Evolutionary conservation across 257 asterid genomes (phyloP).

Genomic region (Pogostemon cablin): DNA sequence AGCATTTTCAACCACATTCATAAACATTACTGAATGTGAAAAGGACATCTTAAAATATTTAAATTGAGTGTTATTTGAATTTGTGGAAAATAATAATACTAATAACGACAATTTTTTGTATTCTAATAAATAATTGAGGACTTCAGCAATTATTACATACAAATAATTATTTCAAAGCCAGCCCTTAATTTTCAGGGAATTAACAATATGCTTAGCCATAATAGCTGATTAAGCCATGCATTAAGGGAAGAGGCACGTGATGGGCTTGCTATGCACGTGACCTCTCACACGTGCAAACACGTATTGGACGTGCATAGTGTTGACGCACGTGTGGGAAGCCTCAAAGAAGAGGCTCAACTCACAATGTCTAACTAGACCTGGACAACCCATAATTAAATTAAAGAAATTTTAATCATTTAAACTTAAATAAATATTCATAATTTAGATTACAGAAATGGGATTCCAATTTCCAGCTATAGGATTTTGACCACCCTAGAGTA

Average conservation of each 20-base stretch:
- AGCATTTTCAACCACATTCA: too few species aligned
- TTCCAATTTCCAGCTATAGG: constrained; percentile 49
- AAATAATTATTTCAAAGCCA: background rate
- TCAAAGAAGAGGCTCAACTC: constrained; percentile 38
- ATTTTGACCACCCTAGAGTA: constrained; percentile 40
- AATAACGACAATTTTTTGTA: too few species aligned
- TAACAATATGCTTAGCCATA: background rate
- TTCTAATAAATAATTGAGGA: too few species aligned
- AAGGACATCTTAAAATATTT: too few species aligned
- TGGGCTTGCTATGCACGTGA: constrained; percentile 47
- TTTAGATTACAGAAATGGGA: constrained; percentile 27
- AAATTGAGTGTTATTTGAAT: too few species aligned
- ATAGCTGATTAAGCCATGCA: constrained; percentile 33
- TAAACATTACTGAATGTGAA: too few species aligned
- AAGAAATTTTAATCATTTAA: background rate
- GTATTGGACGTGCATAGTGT: constrained; percentile 43
- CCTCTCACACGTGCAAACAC: constrained; percentile 57
- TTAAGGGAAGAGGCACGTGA: constrained; percentile 54
- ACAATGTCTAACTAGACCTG: background rate
- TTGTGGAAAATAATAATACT: too few species aligned
- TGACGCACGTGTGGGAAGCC: constrained; percentile 63
- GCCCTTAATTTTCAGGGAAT: background rate
- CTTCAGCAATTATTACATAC: background rate
- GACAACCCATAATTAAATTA: constrained; percentile 11
- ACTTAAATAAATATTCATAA: background rate